Percentiles rank a stretch among this genome's conserved stretches.
Evolutionary conservation across 176 grass and related monocot genomes (phyloP).

Genomic region (Hsuehochloa calcarea): DNA sequence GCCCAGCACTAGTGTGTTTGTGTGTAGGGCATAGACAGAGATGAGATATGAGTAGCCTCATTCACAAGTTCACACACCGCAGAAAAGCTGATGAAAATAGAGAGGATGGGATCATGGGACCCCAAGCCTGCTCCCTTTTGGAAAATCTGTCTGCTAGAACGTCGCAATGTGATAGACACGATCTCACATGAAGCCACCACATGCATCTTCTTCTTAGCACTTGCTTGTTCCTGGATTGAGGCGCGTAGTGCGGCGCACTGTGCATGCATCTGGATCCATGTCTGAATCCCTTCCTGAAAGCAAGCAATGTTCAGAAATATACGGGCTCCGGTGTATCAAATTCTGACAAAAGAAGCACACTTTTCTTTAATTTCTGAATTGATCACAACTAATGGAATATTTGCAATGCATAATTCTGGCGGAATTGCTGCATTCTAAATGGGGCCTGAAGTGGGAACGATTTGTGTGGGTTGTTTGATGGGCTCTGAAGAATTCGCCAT

Average conservation of each 20-base stretch:
- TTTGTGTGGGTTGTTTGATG: not conserved
- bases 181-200: slow-evolving; percentile 14
- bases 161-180: not conserved
- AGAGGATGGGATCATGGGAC: not conserved
- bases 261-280: not conserved
- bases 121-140: not conserved
- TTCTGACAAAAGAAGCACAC: too few species aligned
- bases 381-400: not conserved
- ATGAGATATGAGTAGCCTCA: not conserved
- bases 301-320: not conserved
- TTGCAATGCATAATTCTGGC: not conserved
- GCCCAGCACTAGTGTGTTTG: not conserved
- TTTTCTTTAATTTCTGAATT: not conserved
- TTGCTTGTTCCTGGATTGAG: not conserved
- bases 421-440: not conserved
- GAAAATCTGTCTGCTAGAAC: slow-evolving; percentile 54
- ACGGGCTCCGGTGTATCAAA: not conserved
- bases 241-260: not conserved
- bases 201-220: not conserved
- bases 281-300: not conserved
- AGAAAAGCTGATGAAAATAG: slow-evolving; percentile 9
- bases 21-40: not conserved
- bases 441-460: not conserved
- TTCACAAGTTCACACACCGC: not conserved
- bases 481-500: not conserved